Conservation (phyloP, 1,284 basidiomycete genomes). For the Puccinia horiana region DNA sequence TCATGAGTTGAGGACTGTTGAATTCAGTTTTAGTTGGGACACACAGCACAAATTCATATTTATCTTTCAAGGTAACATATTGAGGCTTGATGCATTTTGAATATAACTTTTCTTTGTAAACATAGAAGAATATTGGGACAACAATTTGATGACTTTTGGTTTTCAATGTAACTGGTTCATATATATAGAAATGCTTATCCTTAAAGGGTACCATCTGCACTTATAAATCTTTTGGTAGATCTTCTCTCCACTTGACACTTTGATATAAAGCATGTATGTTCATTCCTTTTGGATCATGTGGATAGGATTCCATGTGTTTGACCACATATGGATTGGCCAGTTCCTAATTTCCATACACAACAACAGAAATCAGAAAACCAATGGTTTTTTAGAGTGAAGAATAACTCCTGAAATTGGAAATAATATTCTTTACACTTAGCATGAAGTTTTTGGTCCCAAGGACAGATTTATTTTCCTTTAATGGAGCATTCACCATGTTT, state of each 20-base stretch:
- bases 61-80: not conserved
- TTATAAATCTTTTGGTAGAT: not conserved
- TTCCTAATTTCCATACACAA: too few relatives aligned
- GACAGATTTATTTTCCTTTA: too few relatives aligned
- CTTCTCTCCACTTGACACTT: not conserved
- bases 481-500: too few relatives aligned
- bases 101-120: not conserved
- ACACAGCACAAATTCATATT: not conserved
- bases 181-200: conserved; percentile 7
- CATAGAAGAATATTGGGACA: not conserved
- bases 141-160: not conserved
- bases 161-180: not conserved
- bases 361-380: too few relatives aligned
- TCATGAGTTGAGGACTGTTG: not conserved
- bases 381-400: too few relatives aligned
- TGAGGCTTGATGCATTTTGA: not conserved
- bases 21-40: not conserved
- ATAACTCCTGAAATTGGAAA: too few relatives aligned
- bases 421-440: too few relatives aligned
- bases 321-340: not conserved
- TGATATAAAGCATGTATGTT: not conserved
- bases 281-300: conserved; percentile 1
- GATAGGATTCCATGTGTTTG: not conserved
- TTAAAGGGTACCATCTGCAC: not conserved
- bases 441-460: too few relatives aligned